Evolutionary conservation across 1,284 basidiomycete genomes (phyloP), one percentile per base, ranked within the genome.

Genomic region (Coriolopsis trogii): DNA sequence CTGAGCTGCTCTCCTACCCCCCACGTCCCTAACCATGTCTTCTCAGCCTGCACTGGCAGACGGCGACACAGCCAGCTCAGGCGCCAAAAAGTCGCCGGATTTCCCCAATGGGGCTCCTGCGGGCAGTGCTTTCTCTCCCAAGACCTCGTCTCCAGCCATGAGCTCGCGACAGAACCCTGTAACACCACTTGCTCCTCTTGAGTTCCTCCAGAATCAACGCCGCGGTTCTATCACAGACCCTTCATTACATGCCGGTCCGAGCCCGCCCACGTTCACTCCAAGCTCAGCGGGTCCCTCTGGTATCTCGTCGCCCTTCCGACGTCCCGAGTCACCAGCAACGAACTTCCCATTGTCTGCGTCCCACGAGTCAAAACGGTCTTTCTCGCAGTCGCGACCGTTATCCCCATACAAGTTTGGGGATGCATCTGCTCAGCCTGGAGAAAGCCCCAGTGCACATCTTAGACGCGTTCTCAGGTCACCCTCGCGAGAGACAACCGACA

Each of bases 191-290:
- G 84, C 85, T 8, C 87, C 88, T 13, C 81, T 91, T 60, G 84
- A 89, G 67, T 85, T 78, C 65, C 78, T 90, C 24, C 87, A 90
- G 68, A 87, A 80, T 53, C 89, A 90, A 63, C 82, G 89, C 23
- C 74, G 88, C 54, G 87, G 87, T 50, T 91, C 89, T 2, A 85
- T 90, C 64, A 89, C 89, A 16, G 89, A 91, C 72, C 89, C 88
- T 3, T 84, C 84, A 40, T 76, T 90, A 46, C 87, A 89, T 70
- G 82, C 83, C 48, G 64, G 58, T 55, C 69, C 49, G 59, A 55
- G 54, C 51, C 68, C 54, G 70, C 72, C 57, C 52, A 40, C 54
- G 24, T 59, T 60, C 38, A 42, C 56, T 4, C 66, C 59, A 64
- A 67, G 59, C 59, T 38, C 51, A 33, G 51, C 59, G 25, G 60